Evolutionary conservation across 2,329 filamentous ascomycete species (phyloP).

Genomic region (Pyrenophora teres): DNA sequence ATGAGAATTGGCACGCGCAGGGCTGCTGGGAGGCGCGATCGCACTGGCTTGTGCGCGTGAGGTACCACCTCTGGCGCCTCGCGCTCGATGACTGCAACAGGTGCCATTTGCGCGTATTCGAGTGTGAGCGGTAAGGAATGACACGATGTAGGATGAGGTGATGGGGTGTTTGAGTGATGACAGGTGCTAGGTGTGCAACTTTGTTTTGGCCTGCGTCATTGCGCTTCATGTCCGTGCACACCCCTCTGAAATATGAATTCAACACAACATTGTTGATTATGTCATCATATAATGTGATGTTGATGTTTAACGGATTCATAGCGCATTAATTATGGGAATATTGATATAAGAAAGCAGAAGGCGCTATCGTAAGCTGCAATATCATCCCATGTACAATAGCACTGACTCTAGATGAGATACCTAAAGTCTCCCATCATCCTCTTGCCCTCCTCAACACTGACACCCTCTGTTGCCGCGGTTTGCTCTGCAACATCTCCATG

Average conservation of each 20-base stretch:
- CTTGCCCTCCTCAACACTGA: slow-evolving; percentile 36
- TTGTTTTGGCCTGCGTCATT: slow-evolving; percentile 13
- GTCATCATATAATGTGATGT: no score
- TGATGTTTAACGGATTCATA: no score
- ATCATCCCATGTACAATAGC: no score
- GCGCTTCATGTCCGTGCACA: slow-evolving; percentile 1
- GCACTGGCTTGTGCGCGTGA: slow-evolving; percentile 27
- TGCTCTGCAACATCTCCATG: slow-evolving; percentile 36
- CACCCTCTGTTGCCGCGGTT: slow-evolving; percentile 36
- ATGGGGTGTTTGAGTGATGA: not conserved
- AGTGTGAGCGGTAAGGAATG: slow-evolving; percentile 1
- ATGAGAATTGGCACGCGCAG: slow-evolving; percentile 53
- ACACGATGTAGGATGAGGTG: slow-evolving; percentile 3
- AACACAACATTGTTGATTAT: no score
- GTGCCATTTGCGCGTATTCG: slow-evolving; percentile 29
- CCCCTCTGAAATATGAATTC: no score
- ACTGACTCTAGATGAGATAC: slow-evolving; percentile 32
- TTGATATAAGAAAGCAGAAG: no score
- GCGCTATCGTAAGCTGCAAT: no score
- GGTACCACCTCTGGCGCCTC: slow-evolving; percentile 32
- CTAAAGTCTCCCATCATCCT: slow-evolving; percentile 38
- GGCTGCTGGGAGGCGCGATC: slow-evolving; percentile 41
- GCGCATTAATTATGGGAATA: no score
- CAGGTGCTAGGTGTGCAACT: slow-evolving; percentile 15
- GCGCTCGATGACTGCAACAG: slow-evolving; percentile 33